A percentile compares a stretch with the other conserved stretches of the same genome.
Conservation (phyloP, 495 filamentous ascomycete species). For the Penicillium samsonianum region DNA sequence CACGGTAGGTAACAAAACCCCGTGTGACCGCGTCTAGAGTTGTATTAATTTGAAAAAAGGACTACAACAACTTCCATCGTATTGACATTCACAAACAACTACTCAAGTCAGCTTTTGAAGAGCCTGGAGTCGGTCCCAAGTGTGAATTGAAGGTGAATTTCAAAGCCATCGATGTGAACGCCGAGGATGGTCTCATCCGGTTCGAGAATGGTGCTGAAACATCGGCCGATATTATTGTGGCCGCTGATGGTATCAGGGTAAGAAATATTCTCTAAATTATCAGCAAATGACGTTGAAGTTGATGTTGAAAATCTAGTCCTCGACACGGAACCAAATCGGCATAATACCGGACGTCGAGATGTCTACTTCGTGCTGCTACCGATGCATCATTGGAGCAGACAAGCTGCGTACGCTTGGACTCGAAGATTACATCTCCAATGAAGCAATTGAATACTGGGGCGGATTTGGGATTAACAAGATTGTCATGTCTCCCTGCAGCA, state of each 20-base stretch:
- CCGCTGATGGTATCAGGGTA: slow-evolving; percentile 34
- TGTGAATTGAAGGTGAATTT: slow-evolving; percentile 30
- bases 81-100: slow-evolving; percentile 35
- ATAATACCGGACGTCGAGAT: slow-evolving; percentile 27
- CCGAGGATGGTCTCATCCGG: slow-evolving; percentile 20
- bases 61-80: slow-evolving; percentile 37
- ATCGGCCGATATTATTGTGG: slow-evolving; percentile 29
- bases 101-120: slow-evolving; percentile 29
- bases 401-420: slow-evolving; percentile 29
- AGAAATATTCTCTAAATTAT: no score
- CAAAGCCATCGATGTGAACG: slow-evolving; percentile 22
- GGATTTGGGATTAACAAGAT: slow-evolving; percentile 38
- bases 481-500: slow-evolving; percentile 34
- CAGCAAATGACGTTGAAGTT: no score
- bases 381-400: slow-evolving; percentile 34
- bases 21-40: no score
- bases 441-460: slow-evolving; percentile 39
- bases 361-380: slow-evolving; percentile 35
- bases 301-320: slow-evolving; percentile 10
- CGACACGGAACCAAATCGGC: slow-evolving; percentile 24
- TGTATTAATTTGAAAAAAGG: no score
- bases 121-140: slow-evolving; percentile 22
- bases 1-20: no score
- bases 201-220: slow-evolving; percentile 28
- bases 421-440: slow-evolving; percentile 29